phyloP scores from a whole-genome alignment of 1,284 basidiomycete species.

The Wolfiporia cocos region DNA sequence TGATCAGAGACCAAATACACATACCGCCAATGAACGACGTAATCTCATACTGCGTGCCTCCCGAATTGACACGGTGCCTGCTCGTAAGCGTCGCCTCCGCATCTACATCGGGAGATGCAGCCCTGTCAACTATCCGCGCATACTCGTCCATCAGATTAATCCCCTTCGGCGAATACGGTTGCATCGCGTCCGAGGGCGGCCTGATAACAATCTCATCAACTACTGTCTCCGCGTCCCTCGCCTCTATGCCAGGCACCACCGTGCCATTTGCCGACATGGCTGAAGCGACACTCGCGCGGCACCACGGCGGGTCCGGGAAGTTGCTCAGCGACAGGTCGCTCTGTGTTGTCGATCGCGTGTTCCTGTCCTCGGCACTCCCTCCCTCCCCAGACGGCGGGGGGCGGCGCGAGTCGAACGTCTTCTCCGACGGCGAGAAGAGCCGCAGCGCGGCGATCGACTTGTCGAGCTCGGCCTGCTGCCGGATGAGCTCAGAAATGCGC shows the following conservation, averaged over 20 bases:
- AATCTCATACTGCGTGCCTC: slow-evolving; percentile 59
- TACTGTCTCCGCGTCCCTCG: neutral
- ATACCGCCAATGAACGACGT: slow-evolving; percentile 71
- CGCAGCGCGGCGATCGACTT: slow-evolving; percentile 54
- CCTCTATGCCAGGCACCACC: neutral
- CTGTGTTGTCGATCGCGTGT: slow-evolving; percentile 27
- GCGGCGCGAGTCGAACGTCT: slow-evolving; percentile 4
- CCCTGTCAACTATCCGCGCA: slow-evolving; percentile 12
- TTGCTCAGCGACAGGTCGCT: slow-evolving; percentile 66
- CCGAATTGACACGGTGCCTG: slow-evolving; percentile 31
- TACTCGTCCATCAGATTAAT: slow-evolving; percentile 8
- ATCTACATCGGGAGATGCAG: slow-evolving; percentile 25
- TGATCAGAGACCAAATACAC: too few species aligned
- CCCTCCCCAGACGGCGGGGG: neutral
- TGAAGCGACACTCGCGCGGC: slow-evolving; percentile 16
- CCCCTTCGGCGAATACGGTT: neutral
- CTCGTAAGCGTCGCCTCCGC: slow-evolving; percentile 17
- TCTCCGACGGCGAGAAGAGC: slow-evolving; percentile 34
- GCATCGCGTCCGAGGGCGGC: neutral
- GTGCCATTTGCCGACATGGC: slow-evolving; percentile 2
- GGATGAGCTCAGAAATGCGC: slow-evolving; percentile 43
- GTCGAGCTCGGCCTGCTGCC: slow-evolving; percentile 61
- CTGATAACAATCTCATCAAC: neutral
- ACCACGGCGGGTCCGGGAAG: slow-evolving; percentile 60
- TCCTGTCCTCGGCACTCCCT: neutral